phyloP scores from a whole-genome alignment of 2,329 filamentous ascomycete genomes.

The Paecilomyces fulvus region DNA sequence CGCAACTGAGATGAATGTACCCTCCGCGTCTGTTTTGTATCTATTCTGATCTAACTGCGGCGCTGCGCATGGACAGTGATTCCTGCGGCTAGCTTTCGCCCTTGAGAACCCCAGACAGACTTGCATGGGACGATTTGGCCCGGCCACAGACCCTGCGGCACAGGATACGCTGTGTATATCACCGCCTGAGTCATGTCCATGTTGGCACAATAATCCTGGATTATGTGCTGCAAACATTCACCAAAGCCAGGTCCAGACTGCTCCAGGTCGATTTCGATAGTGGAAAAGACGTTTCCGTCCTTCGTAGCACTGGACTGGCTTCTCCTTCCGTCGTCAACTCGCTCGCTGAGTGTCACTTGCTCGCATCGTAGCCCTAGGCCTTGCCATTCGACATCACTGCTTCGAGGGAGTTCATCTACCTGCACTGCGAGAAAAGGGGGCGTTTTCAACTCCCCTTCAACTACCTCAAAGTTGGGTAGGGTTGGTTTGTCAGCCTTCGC shows the following conservation, averaged over 20 bases:
- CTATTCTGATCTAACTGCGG: background rate
- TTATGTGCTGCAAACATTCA: conserved; percentile 14
- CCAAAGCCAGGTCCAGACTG: conserved; percentile 11
- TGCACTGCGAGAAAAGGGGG: conserved; percentile 69
- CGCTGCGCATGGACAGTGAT: conserved; percentile 23
- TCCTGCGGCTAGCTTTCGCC: conserved; percentile 25
- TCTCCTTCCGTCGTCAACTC: conserved; percentile 9
- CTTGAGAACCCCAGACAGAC: conserved; percentile 31
- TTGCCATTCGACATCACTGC: conserved; percentile 76
- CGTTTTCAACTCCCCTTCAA: conserved; percentile 19
- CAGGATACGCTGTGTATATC: conserved; percentile 26
- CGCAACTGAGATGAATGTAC: background rate
- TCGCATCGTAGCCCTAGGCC: conserved; percentile 50
- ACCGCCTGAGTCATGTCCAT: conserved; percentile 17
- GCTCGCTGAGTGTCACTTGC: conserved; percentile 14
- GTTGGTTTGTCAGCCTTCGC: conserved; percentile 13
- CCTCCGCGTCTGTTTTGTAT: background rate
- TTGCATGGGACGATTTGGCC: conserved; percentile 35
- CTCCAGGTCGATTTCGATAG: conserved; percentile 21
- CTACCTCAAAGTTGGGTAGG: conserved; percentile 20
- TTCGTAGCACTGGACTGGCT: conserved; percentile 16
- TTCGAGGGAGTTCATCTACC: conserved; percentile 67
- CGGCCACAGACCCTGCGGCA: conserved; percentile 14
- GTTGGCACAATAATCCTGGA: conserved; percentile 11
- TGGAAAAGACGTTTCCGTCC: conserved; percentile 17